Evolutionary conservation across 768 basidiomycete species (phyloP).

Genomic region (Lentinus brumalis): DNA sequence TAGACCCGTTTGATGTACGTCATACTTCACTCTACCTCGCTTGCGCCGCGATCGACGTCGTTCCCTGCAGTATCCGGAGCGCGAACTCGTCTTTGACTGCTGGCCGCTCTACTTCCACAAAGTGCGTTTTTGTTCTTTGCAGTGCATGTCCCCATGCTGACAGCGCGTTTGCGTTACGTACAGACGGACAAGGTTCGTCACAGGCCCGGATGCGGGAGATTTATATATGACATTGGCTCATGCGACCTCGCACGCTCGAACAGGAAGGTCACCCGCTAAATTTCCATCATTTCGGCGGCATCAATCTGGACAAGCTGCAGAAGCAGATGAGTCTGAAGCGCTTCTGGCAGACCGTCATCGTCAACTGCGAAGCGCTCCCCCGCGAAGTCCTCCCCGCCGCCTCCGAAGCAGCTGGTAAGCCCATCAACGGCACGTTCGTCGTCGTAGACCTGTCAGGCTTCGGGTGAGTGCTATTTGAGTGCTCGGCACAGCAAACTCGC

Average conservation of each 20-base stretch:
- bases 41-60: not conserved
- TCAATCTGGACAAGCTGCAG: conserved; percentile 44
- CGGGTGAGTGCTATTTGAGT: conserved; percentile 43
- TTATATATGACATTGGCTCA: not conserved
- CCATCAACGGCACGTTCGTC: conserved; percentile 55
- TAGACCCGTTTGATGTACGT: conserved; percentile 74
- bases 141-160: too few species aligned
- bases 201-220: not conserved
- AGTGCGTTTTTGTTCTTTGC: conserved; percentile 36
- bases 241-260: not conserved
- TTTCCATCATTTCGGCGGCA: conserved; percentile 61
- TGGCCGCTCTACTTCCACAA: conserved; percentile 85
- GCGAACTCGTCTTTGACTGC: conserved; percentile 66
- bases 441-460: conserved; percentile 75
- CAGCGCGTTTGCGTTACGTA: not conserved
- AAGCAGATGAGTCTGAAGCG: conserved; percentile 33
- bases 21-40: not conserved
- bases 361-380: conserved; percentile 64
- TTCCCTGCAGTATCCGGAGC: conserved; percentile 60
- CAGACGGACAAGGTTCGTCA: conserved; percentile 67
- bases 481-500: too few species aligned
- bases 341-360: conserved; percentile 57
- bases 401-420: conserved; percentile 52
- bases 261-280: conserved; percentile 75
- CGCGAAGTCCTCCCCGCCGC: conserved; percentile 72